Conservation (phyloP, 768 basidiomycete species). For the Boletus sp. region DNA sequence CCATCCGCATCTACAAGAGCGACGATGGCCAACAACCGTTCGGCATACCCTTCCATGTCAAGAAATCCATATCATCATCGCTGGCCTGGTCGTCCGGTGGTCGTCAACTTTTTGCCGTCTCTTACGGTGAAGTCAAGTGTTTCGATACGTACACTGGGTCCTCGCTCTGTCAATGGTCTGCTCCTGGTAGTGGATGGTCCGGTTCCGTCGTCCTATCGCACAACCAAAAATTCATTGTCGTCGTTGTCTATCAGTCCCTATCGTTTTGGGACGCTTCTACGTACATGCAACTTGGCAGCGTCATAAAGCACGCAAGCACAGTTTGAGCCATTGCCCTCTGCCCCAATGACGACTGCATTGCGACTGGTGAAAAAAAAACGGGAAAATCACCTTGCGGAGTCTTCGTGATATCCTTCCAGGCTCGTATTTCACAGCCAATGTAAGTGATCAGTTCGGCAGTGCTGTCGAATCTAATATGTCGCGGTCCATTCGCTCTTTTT, state of each 20-base stretch:
- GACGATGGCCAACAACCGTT: neutral
- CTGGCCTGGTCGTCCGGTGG: neutral
- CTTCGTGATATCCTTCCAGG: neutral
- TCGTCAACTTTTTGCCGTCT: no score
- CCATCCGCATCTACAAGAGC: neutral
- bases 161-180: neutral
- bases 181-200: neutral
- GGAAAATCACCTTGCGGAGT: neutral
- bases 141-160: neutral
- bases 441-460: neutral
- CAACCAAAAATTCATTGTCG: neutral
- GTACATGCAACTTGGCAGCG: neutral
- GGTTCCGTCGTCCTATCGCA: neutral
- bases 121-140: neutral
- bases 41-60: neutral
- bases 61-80: neutral
- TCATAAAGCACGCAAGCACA: neutral
- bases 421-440: neutral
- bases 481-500: neutral
- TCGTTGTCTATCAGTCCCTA: fast-evolving
- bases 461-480: neutral
- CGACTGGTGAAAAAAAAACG: neutral
- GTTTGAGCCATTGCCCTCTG: neutral
- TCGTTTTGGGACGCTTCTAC: constrained; percentile 3
- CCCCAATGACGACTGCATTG: neutral